A percentile compares a stretch with the other conserved stretches of the same genome.
Evolutionary conservation across 2,329 filamentous ascomycete genomes (phyloP).

Genomic region (Ambrosiella xylebori): DNA sequence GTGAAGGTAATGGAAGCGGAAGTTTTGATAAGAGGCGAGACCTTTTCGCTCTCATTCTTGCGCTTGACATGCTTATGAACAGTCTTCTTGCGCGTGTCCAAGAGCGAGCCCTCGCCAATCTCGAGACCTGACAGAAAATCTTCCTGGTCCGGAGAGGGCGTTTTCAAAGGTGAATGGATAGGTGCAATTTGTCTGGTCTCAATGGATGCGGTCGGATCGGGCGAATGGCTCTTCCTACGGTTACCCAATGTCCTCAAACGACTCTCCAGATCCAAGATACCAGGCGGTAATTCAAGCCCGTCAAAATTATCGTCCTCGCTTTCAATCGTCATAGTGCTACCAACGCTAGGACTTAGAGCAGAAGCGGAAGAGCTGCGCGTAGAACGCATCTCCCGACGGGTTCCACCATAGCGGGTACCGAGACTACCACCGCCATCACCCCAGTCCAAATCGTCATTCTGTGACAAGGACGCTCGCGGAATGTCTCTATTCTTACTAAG

Average conservation of each 20-base stretch:
- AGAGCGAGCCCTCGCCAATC: conserved; percentile 65
- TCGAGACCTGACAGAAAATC: conserved; percentile 81
- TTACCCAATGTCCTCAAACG: conserved; percentile 44
- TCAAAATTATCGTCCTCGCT: conserved; percentile 88
- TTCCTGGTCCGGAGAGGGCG: conserved; percentile 36
- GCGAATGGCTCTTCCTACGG: conserved; percentile 44
- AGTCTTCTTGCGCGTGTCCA: conserved; percentile 64
- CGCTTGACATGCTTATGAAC: conserved; percentile 85
- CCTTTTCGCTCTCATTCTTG: conserved; percentile 52
- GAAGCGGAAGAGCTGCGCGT: conserved; percentile 75
- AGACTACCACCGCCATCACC: conserved; percentile 86
- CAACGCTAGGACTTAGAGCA: conserved; percentile 78
- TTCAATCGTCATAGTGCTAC: conserved; percentile 78
- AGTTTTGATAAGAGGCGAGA: conserved; percentile 54
- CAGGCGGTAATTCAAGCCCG: conserved; percentile 69
- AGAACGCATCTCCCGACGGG: conserved; percentile 59
- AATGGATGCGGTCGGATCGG: conserved; percentile 22
- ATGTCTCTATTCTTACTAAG: conserved; percentile 45
- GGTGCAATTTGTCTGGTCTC: not conserved
- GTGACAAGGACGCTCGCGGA: conserved; percentile 33
- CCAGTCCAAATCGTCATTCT: conserved; percentile 76
- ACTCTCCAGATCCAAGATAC: conserved; percentile 67
- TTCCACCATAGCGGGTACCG: conserved; percentile 78
- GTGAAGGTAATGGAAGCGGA: conserved; percentile 84
- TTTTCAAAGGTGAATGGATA: conserved; percentile 11